Percentiles rank a stretch among this genome's conserved stretches.
Conservation (phyloP, 257 asterid species). For the Gentiana macrophylla region DNA sequence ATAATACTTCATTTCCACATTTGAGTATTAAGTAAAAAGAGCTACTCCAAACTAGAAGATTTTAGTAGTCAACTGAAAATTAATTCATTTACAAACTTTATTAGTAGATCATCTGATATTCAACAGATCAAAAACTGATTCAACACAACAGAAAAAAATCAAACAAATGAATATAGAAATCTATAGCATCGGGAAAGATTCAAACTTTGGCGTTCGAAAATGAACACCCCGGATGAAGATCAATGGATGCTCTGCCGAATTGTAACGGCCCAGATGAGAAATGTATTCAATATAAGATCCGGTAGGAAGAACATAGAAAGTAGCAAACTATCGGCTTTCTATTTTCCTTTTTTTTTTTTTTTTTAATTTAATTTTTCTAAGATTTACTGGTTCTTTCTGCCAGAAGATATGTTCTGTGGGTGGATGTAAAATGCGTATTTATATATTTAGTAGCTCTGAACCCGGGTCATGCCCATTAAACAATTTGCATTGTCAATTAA, state of each 20-base stretch:
- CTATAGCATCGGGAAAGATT: slow-evolving; percentile 24
- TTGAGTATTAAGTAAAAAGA: slow-evolving; percentile 38
- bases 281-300: slow-evolving; percentile 54
- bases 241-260: slow-evolving; percentile 27
- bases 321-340: slow-evolving; percentile 51
- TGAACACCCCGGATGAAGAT: slow-evolving; percentile 3
- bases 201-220: slow-evolving; percentile 17
- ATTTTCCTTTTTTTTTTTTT: slow-evolving; percentile 10
- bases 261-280: slow-evolving; percentile 53
- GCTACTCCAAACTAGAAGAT: slow-evolving; percentile 13
- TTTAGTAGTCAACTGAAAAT: slow-evolving; percentile 21
- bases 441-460: too few relatives aligned
- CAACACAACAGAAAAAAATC: slow-evolving; percentile 8
- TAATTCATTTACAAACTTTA: slow-evolving; percentile 16
- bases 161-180: slow-evolving; percentile 27
- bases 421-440: slow-evolving; percentile 14
- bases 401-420: slow-evolving; percentile 22
- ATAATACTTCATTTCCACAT: slow-evolving; percentile 18
- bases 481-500: too few relatives aligned
- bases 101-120: slow-evolving; percentile 41
- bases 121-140: slow-evolving; percentile 55
- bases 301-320: slow-evolving; percentile 30
- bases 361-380: slow-evolving; percentile 34
- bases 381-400: slow-evolving; percentile 35
- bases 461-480: too few relatives aligned